Evolutionary conservation across 2,329 filamentous ascomycete species (phyloP).

Genomic region (Aquanectria penicillioides): DNA sequence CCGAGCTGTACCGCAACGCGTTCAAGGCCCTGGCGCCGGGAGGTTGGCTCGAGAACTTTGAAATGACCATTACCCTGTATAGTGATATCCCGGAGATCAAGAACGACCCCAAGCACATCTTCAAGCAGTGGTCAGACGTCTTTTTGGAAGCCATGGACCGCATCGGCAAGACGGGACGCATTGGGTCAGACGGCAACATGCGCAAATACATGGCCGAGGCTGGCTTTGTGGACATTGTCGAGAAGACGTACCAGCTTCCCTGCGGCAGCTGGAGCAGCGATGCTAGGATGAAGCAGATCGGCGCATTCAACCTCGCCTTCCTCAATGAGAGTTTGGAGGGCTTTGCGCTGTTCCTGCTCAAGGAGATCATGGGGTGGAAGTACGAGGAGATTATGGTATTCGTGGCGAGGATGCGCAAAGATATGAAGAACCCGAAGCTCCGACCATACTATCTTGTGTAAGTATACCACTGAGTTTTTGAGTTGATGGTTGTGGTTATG

Average conservation of each 20-base stretch:
- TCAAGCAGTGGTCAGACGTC: conserved; percentile 28
- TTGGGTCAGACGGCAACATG: conserved; percentile 23
- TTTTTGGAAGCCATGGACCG: conserved; percentile 29
- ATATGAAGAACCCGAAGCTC: conserved; percentile 11
- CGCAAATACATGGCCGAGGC: conserved; percentile 24
- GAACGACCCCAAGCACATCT: conserved; percentile 29
- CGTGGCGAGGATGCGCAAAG: conserved; percentile 26
- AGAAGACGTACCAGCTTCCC: conserved; percentile 27
- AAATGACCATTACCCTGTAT: conserved; percentile 29
- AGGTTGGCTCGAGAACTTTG: conserved; percentile 32
- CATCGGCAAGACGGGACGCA: conserved; percentile 22
- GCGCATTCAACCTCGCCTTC: conserved; percentile 23
- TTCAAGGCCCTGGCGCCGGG: conserved; percentile 14
- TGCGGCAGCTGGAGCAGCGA: conserved; percentile 32
- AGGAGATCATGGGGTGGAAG: conserved; percentile 31
- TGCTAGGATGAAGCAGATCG: conserved; percentile 28
- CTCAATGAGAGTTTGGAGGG: conserved; percentile 28
- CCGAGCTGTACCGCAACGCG: conserved; percentile 8
- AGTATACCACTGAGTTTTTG: neutral
- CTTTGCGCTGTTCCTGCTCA: conserved; percentile 27
- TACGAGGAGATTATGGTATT: conserved; percentile 20
- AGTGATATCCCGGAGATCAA: conserved; percentile 28
- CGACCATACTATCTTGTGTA: conserved; percentile 11
- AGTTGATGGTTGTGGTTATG: neutral
- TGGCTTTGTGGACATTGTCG: conserved; percentile 29